These are phyloP conservation scores for Phalaenopsis aphrodite DNA, from an alignment of 106 monocot species.

Conservation along the genomic window DNA sequence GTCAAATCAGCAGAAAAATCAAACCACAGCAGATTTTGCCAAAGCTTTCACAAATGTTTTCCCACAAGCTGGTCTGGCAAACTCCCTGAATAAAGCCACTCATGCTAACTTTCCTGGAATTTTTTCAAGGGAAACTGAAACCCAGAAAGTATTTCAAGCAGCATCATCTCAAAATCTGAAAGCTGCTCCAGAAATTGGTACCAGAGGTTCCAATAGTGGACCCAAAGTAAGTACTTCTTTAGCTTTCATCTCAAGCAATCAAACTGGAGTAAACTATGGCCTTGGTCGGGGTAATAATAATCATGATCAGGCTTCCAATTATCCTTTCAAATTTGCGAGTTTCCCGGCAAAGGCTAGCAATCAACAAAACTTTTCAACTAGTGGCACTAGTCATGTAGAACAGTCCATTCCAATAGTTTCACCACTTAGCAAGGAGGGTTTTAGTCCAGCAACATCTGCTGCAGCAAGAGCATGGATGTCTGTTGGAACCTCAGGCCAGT, in stretches of 20 bases:
- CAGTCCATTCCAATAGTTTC: conserved; percentile 19
- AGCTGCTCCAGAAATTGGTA: conserved; percentile 1
- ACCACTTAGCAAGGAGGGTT: conserved; percentile 22
- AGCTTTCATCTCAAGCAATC: conserved; percentile 21
- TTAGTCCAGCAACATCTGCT: conserved; percentile 26
- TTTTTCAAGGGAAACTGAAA: conserved; percentile 8
- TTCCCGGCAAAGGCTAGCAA: conserved; percentile 17
- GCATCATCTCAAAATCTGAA: conserved; percentile 11
- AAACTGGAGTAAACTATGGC: conserved; percentile 13
- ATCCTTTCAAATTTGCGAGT: conserved; percentile 30
- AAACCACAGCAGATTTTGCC: conserved; percentile 8
- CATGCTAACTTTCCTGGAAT: conserved; percentile 11
- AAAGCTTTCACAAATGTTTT: conserved; percentile 10
- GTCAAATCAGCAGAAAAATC: conserved; percentile 14
- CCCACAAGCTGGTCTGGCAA: not conserved
- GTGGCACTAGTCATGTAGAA: conserved; percentile 5
- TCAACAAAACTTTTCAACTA: conserved; percentile 20
- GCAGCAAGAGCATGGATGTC: conserved; percentile 61
- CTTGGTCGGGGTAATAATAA: conserved; percentile 6
- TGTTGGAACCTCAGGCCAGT: conserved; percentile 21
- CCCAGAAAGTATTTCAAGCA: conserved; percentile 3
- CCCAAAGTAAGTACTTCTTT: conserved; percentile 10
- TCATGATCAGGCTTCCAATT: conserved; percentile 25
- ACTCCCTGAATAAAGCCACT: conserved; percentile 7
- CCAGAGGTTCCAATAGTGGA: conserved; percentile 13